phyloP scores from a whole-genome alignment of 163 green algal genomes.

The Trebouxia gelatinosa region DNA sequence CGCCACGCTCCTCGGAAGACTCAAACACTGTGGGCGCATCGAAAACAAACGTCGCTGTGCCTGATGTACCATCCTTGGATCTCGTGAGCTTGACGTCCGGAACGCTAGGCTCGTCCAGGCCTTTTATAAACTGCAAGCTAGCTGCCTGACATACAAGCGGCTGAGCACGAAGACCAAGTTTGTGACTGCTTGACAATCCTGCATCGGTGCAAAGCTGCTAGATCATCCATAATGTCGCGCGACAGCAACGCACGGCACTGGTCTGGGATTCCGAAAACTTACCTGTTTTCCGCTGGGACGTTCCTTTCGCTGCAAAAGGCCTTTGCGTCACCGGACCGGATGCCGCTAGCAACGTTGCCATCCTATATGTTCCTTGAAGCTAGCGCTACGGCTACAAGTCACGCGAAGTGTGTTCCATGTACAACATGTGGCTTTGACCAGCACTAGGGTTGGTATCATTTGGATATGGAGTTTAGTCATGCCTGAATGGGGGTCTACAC shows the following conservation, averaged over 20 bases:
- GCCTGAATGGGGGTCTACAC: too few species aligned
- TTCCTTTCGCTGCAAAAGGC: not conserved
- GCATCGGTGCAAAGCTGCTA: not conserved
- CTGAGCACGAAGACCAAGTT: not conserved
- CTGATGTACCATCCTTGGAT: conserved; percentile 80
- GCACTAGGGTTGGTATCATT: too few species aligned
- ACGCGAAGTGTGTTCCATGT: too few species aligned
- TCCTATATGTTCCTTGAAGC: too few species aligned
- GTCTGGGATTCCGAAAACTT: not conserved
- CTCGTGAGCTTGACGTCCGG: conserved; percentile 90
- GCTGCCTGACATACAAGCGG: conserved; percentile 21
- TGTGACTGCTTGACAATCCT: too few species aligned
- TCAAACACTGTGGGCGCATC: conserved; percentile 91
- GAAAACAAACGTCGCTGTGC: conserved; percentile 91
- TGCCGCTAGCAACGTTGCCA: too few species aligned
- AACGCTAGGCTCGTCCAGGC: conserved; percentile 83
- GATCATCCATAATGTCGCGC: not conserved
- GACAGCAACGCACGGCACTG: not conserved
- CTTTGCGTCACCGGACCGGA: too few species aligned
- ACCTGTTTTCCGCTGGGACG: not conserved
- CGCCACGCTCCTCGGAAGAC: conserved; percentile 78
- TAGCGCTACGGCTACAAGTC: too few species aligned
- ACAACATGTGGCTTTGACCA: too few species aligned
- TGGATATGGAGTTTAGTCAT: too few species aligned
- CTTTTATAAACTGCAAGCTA: conserved; percentile 85